phyloP scores from a whole-genome alignment of 1,284 basidiomycete genomes.

The Pascua guehoae region DNA sequence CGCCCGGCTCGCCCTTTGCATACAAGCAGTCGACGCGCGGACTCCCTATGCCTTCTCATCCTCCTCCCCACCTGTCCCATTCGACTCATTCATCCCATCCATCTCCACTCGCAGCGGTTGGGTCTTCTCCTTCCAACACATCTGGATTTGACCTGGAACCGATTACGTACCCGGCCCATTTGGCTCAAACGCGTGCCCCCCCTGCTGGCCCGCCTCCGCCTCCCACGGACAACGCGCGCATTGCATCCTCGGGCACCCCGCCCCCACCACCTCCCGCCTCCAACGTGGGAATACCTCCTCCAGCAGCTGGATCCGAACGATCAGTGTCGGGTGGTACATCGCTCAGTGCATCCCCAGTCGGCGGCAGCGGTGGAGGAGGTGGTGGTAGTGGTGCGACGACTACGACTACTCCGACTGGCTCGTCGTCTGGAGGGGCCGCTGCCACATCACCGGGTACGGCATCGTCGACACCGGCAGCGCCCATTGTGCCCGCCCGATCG shows the following conservation, averaged over 20 bases:
- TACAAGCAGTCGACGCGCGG: neutral
- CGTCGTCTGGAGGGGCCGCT: neutral
- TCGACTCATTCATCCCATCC: neutral
- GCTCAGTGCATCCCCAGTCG: neutral
- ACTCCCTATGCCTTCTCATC: no score
- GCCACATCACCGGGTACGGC: neutral
- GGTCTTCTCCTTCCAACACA: constrained; percentile 6
- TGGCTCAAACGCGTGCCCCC: constrained; percentile 25
- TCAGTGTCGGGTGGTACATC: neutral
- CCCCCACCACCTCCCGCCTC: neutral
- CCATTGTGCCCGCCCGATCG: constrained; percentile 16
- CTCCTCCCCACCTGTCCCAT: no score
- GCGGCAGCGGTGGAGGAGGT: no score
- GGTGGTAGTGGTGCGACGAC: no score
- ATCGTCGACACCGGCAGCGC: constrained; percentile 3
- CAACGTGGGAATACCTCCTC: no score
- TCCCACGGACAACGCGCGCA: neutral
- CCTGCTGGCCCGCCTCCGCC: neutral
- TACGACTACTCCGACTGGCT: neutral
- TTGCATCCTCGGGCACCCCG: neutral
- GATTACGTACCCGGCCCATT: constrained; percentile 28
- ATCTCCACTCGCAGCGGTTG: constrained; percentile 4
- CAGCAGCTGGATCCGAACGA: no score
- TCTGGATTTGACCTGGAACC: constrained; percentile 24
- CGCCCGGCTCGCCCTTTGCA: neutral